Evolutionary conservation across 1,284 basidiomycete genomes (phyloP), one percentile per base, ranked within the genome.

Genomic region (Heterobasidion annosum): DNA sequence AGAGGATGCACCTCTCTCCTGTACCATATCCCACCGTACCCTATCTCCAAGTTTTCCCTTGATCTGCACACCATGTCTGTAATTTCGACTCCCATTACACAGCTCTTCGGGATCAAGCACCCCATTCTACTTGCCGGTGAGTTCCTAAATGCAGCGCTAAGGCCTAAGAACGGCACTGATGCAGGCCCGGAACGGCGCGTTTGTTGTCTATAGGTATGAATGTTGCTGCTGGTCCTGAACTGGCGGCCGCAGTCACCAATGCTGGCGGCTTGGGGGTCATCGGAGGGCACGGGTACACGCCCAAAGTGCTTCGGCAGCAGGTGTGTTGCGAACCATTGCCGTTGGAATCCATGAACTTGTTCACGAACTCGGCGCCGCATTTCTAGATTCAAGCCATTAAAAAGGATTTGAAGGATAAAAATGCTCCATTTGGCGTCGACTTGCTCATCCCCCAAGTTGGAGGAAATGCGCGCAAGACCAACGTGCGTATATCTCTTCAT

Each of bases 201-300:
- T 42, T 16, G 2, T 12, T 10, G 16, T 33, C 16, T 45, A 25
- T 40, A 72, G 87, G 89, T 16, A 92, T 93, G 91, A 92, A 93
- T 64, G 86, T 91, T 16, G 90, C 90, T 40, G 88, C 91, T 50
- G 91, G 91, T 15, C 89, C 91, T 16, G 88, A 91, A 66, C 79
- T 93, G 16, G 88, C 90, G 16, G 92, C 92, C 48, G 92, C 90
- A 42, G 90, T 92, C 54, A 88, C 84, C 42, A 94, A 93, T 63
- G 91, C 90, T 37, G 89, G 89, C 48, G 92, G 92, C 51, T 65
- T 95, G 35, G 92, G 92, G 57, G 90, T 93, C 55, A 90, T 95
- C 58, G 92, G 92, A 52, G 91, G 92, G 53, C 73, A 91, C 34
- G 87, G 90, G 1, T 89, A 86, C 63, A 90, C 89, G 35, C 86